A percentile compares a stretch with the other conserved stretches of the same genome.
These are phyloP conservation scores for Zizania latifolia DNA, from an alignment of 176 grass and related monocot species.

Conservation along the genomic window DNA sequence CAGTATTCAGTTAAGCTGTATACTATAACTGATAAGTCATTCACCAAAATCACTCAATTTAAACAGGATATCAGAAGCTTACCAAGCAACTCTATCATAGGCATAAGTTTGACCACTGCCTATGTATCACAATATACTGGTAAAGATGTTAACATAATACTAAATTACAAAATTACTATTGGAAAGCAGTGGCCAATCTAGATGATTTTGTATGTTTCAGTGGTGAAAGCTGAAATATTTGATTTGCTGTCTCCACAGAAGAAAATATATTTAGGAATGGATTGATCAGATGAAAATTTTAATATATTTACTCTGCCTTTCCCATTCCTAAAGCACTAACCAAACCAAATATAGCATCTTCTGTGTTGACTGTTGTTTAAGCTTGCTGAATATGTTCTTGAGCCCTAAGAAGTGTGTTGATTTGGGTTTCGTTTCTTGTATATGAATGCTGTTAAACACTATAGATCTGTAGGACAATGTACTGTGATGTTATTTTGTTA, in stretches of 20 bases:
- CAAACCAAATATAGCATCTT: not conserved
- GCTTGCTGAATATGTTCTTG: not conserved
- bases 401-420: not conserved
- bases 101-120: not conserved
- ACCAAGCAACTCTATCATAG: not conserved
- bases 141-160: not conserved
- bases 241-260: not conserved
- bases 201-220: not conserved
- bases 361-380: not conserved
- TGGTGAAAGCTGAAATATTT: not conserved
- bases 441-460: not conserved
- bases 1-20: not conserved
- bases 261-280: not conserved
- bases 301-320: not conserved
- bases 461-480: not conserved
- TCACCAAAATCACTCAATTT: not conserved
- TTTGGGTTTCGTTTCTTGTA: not conserved
- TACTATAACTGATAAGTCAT: not conserved
- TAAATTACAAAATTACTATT: not conserved
- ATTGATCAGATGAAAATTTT: not conserved
- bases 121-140: not conserved
- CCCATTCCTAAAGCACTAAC: not conserved
- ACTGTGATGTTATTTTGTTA: conserved; percentile 1
- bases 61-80: not conserved
- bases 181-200: not conserved